Evolutionary conservation across 345 rosid genomes (phyloP).

Genomic region (Gossypioides kirkii): DNA sequence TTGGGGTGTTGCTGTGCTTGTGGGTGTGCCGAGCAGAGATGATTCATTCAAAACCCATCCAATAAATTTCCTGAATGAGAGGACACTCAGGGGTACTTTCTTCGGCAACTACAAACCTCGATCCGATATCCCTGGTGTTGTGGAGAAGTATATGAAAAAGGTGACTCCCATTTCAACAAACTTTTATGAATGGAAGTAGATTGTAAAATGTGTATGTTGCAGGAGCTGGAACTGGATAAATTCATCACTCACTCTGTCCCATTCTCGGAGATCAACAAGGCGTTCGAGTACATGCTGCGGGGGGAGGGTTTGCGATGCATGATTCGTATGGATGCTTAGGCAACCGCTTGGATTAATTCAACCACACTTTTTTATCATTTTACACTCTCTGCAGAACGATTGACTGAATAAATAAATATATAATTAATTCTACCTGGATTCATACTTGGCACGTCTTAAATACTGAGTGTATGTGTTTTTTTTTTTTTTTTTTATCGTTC

Average conservation of each 20-base stretch:
- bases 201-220: neutral
- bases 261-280: constrained; percentile 57
- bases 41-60: constrained; percentile 57
- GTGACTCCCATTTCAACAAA: constrained; percentile 6
- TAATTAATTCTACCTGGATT: too few species aligned
- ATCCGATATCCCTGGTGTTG: constrained; percentile 55
- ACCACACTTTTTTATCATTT: neutral
- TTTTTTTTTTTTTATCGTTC: too few species aligned
- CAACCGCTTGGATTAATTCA: neutral
- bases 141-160: constrained; percentile 60
- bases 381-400: neutral
- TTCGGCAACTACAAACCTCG: constrained; percentile 66
- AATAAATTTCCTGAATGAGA: constrained; percentile 47
- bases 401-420: neutral
- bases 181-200: neutral
- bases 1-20: constrained; percentile 76
- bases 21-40: constrained; percentile 60
- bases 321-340: constrained; percentile 39
- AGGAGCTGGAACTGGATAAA: constrained; percentile 53
- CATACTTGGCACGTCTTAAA: too few species aligned
- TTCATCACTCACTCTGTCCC: constrained; percentile 53
- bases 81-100: constrained; percentile 65
- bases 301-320: constrained; percentile 55
- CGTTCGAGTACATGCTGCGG: constrained; percentile 47
- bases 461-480: too few species aligned